A percentile compares a stretch with the other conserved stretches of the same genome.
Evolutionary conservation across 2,329 filamentous ascomycete species (phyloP).

Genomic region (Neopestalotiopsis clavispora): DNA sequence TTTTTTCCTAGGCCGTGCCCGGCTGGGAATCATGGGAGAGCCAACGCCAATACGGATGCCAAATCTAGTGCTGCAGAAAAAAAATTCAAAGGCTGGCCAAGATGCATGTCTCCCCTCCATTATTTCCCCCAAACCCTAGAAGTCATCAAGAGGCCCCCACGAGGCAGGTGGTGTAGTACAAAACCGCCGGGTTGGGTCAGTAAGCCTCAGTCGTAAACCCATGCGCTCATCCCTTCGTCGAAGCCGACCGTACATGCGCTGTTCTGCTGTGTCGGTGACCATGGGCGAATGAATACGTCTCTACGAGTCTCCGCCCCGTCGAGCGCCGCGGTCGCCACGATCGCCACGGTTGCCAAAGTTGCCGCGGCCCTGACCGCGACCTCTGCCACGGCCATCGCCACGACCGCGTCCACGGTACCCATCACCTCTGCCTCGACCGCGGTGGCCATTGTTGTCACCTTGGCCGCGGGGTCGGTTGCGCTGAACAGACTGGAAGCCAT

Average conservation of each 20-base stretch:
- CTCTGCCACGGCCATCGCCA: conserved; percentile 33
- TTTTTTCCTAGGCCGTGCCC: not conserved
- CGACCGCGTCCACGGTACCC: conserved; percentile 34
- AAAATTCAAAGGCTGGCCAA: conserved; percentile 26
- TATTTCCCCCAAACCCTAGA: not conserved
- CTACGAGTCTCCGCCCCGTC: conserved; percentile 36
- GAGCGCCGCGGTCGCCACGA: conserved; percentile 28
- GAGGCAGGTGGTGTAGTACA: not conserved
- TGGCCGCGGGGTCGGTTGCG: conserved; percentile 37
- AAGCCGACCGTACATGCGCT: not conserved
- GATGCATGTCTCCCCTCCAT: not conserved
- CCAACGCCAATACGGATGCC: conserved; percentile 14
- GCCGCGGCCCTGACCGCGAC: conserved; percentile 32
- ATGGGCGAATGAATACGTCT: conserved; percentile 27
- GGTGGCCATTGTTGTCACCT: conserved; percentile 31
- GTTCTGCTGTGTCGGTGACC: conserved; percentile 16
- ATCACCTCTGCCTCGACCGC: conserved; percentile 23
- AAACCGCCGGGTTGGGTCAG: not conserved
- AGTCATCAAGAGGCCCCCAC: not conserved
- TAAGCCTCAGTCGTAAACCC: not conserved
- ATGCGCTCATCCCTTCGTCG: not conserved
- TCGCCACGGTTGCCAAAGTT: conserved; percentile 28
- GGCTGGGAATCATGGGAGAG: conserved; percentile 6
- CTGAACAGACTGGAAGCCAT: conserved; percentile 39
- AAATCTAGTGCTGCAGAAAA: conserved; percentile 22